These are phyloP conservation scores for Fraxinus excelsior DNA, from an alignment of 257 asterid species.

Conservation along the genomic window DNA sequence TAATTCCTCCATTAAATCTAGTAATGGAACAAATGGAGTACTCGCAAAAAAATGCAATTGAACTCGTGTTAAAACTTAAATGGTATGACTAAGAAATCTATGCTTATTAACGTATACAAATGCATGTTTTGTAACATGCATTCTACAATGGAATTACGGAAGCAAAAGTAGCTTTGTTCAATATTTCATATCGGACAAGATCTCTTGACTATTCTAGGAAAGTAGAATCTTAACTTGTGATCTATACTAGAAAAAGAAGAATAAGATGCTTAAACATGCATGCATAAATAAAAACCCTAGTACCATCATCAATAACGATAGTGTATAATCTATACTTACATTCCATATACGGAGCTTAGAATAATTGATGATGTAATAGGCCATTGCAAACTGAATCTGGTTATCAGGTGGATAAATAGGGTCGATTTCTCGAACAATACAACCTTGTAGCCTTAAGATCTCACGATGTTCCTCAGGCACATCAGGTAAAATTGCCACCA, in stretches of 20 bases:
- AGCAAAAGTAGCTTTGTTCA: background rate
- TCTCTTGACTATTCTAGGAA: background rate
- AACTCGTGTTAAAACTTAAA: too few relatives aligned
- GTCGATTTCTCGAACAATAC: slow-evolving; percentile 47
- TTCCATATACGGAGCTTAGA: slow-evolving; percentile 52
- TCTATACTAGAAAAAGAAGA: background rate
- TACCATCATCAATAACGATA: background rate
- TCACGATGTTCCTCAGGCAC: slow-evolving; percentile 54
- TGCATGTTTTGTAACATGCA: too few relatives aligned
- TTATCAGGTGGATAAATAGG: slow-evolving; percentile 43
- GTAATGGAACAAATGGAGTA: background rate
- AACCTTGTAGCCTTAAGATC: slow-evolving; percentile 40
- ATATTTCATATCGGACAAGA: too few relatives aligned
- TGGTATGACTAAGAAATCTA: background rate
- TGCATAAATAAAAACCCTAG: background rate
- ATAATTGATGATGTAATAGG: slow-evolving; percentile 49
- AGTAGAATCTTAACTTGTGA: background rate
- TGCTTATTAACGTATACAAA: too few relatives aligned
- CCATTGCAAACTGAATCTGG: slow-evolving; percentile 48
- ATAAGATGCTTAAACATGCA: background rate
- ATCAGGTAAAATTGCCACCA: slow-evolving; percentile 50
- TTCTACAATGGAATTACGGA: too few relatives aligned
- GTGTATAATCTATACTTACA: slow-evolving; percentile 26
- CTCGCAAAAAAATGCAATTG: background rate
- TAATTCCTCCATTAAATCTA: background rate